Evolutionary conservation across 1,284 basidiomycete species (phyloP).

Genomic region (Neotropicomus parvogracilis): DNA sequence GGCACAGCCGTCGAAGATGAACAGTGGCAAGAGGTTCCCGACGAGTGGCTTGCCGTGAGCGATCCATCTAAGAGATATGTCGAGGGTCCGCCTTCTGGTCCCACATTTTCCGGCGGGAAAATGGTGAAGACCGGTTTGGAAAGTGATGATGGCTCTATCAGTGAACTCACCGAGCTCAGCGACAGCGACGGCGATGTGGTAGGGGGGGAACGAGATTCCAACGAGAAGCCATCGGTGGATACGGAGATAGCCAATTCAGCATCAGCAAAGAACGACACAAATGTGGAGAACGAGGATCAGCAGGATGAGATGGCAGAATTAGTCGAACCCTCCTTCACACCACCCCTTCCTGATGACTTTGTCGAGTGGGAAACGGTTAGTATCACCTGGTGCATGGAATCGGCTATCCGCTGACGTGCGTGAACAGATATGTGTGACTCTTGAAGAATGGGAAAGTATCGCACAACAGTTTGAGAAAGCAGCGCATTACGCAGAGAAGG

Average conservation of each 20-base stretch:
- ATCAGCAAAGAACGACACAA: neutral
- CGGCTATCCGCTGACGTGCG: constrained; percentile 2
- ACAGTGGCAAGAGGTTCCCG: constrained; percentile 75
- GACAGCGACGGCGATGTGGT: constrained; percentile 35
- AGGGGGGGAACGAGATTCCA: constrained; percentile 14
- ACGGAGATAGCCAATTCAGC: constrained; percentile 4
- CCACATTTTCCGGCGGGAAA: constrained; percentile 9
- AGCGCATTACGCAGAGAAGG: constrained; percentile 76
- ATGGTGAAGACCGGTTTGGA: constrained; percentile 50
- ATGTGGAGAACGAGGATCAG: constrained; percentile 2
- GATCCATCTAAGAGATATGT: constrained; percentile 12
- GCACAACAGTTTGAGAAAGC: constrained; percentile 68
- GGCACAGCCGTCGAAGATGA: constrained; percentile 50
- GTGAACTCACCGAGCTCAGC: constrained; percentile 69
- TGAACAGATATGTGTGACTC: constrained; percentile 70
- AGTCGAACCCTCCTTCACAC: constrained; percentile 4
- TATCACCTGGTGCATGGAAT: constrained; percentile 14
- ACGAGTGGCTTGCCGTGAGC: constrained; percentile 60
- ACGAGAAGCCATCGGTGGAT: constrained; percentile 1
- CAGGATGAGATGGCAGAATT: constrained; percentile 1
- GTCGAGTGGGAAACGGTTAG: constrained; percentile 83
- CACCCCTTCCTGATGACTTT: constrained; percentile 47
- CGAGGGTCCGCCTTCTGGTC: constrained; percentile 15
- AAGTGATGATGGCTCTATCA: constrained; percentile 52
- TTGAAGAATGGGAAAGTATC: constrained; percentile 77